Conservation (phyloP, 164 flowering plant genomes). For the Kingdonia uniflora region DNA sequence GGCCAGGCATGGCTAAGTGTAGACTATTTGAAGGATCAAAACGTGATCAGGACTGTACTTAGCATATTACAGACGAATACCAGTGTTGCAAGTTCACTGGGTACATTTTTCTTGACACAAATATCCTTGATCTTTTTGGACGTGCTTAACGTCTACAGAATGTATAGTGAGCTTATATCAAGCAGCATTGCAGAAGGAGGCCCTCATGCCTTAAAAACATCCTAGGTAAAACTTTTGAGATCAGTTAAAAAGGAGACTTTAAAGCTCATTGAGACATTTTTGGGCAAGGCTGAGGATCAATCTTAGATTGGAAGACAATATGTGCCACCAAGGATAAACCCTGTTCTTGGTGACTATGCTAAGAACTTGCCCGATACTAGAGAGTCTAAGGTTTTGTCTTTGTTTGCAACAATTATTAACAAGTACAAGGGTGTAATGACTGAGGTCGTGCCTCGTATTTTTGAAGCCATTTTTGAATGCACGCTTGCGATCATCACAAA, state of each 20-base stretch:
- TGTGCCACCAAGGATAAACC: constrained; percentile 99
- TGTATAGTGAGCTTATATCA: constrained; percentile 99
- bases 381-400: constrained; percentile 94
- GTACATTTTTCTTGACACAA: too few relatives aligned
- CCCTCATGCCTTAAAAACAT: constrained; percentile 75
- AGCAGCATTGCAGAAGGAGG: constrained; percentile 86
- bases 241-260: constrained; percentile 97
- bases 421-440: constrained; percentile 88
- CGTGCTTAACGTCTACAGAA: too few relatives aligned
- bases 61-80: too few relatives aligned
- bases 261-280: constrained; percentile 89
- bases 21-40: too few relatives aligned
- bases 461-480: constrained; percentile 95
- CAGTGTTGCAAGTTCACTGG: too few relatives aligned
- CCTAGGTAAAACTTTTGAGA: constrained; percentile 86
- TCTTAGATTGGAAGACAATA: constrained; percentile 93
- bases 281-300: constrained; percentile 98
- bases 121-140: too few relatives aligned
- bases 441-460: constrained; percentile 94
- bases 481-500: constrained; percentile 97
- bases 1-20: too few relatives aligned
- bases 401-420: constrained; percentile 92
- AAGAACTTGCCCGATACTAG: constrained; percentile 98
- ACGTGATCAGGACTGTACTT: too few relatives aligned
- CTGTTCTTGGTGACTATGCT: constrained; percentile 91